Evolutionary conservation across 768 basidiomycete genomes (phyloP).

Genomic region (Multifurca ochricompacta): DNA sequence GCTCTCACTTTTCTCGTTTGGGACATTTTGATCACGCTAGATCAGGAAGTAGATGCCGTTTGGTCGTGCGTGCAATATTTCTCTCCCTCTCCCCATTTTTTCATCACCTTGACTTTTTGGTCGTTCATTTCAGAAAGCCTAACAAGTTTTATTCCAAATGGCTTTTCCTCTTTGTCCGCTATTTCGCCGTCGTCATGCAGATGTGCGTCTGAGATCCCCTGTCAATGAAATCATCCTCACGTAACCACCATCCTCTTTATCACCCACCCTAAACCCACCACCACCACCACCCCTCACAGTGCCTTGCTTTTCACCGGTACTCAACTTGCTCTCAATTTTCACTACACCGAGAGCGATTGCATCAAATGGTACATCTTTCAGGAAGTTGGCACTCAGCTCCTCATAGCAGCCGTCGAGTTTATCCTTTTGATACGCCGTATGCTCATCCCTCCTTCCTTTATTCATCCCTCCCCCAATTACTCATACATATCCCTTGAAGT

Average conservation of each 20-base stretch:
- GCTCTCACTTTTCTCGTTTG: conserved; percentile 25
- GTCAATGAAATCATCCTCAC: too few relatives aligned
- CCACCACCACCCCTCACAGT: not conserved
- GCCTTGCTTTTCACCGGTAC: conserved; percentile 16
- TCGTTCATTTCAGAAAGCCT: conserved; percentile 24
- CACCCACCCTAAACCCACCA: too few relatives aligned
- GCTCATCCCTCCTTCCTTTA: not conserved
- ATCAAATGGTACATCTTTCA: conserved; percentile 17
- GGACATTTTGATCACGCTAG: conserved; percentile 25
- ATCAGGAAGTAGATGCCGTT: conserved; percentile 25
- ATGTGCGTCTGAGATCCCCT: conserved; percentile 12
- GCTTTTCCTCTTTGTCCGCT: conserved; percentile 22
- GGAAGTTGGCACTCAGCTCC: conserved; percentile 14
- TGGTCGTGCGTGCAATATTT: conserved; percentile 27
- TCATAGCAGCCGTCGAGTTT: conserved; percentile 21
- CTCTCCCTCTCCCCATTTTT: not conserved
- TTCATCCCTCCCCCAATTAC: not conserved
- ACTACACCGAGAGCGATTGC: conserved; percentile 22
- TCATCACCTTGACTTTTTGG: not conserved
- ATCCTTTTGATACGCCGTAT: conserved; percentile 25
- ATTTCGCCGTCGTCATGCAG: conserved; percentile 18
- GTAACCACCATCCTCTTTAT: not conserved
- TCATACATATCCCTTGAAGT: not conserved
- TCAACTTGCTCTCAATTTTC: conserved; percentile 1
- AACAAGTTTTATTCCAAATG: conserved; percentile 25